Base-by-base conservation (phyloP, 495 filamentous ascomycete species). In the Usnea hakonensis region DNA sequence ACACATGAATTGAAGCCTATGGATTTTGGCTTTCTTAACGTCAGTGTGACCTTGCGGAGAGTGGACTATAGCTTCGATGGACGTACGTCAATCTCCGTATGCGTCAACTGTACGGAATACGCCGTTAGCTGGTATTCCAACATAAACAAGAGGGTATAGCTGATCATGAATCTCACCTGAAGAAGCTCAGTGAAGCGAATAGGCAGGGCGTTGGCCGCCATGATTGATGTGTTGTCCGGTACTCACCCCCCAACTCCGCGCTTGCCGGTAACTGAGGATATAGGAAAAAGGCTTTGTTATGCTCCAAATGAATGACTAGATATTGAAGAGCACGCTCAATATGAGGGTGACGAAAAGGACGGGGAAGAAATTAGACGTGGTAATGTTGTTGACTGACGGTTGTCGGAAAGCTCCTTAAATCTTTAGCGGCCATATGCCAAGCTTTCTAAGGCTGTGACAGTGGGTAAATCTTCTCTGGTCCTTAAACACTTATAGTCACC, bases 1-100 rank as follows among this genome's bases (percentile, higher is more conserved):
- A 97, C 92, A 79, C 93, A 97, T 75, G 88, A 88, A 73, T 95
- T 95, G 81, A 97, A 99, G 70, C 91, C 89, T 82, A 99, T 95
- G 61, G 93, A 89, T 60, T 79, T 71, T 74, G 81, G 83, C 89
- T 92, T 69, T 69, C 65, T 55, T 48, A 28, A 71, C 55, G 75
- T 82, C 67, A 84, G 82, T 69, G 70, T 32, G 26, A 37, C 28
- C 21, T 28, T 44, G 38, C 10, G 53, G 46, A 60, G 35, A 41
- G 46, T 55, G 23, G 26, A 44, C 61, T 60, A 64, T 66, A 60
- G 23, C 38, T 57, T 61, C 37, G 55, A 55, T 62, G 62, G 66
- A 83, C 87, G 71, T 83, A 90, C 88, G 73, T 87, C 86, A 72
- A 98, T 90, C 68, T 89, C 90, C 63, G 86, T 76, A 75, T 84